Evolutionary conservation across 2,329 filamentous ascomycete species (phyloP).

Genomic region (Beauveria rudraprayagi): DNA sequence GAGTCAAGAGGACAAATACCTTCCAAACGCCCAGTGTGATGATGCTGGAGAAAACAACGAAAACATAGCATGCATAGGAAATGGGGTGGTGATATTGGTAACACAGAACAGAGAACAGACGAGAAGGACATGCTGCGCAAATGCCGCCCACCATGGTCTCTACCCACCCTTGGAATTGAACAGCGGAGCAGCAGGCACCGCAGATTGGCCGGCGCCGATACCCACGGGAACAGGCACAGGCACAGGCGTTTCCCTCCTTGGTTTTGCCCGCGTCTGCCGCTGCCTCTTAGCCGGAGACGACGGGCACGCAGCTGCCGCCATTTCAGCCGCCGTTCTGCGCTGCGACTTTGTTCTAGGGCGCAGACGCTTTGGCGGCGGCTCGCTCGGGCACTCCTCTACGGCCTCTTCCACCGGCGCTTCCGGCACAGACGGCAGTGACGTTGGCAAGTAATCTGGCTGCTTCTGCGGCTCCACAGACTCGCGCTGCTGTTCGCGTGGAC

Average conservation of each 20-base stretch:
- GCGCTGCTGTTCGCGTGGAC: conserved; percentile 1
- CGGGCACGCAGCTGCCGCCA: neutral
- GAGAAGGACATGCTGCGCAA: neutral
- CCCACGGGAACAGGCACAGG: neutral
- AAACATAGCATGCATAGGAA: neutral
- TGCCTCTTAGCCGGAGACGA: neutral
- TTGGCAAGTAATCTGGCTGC: neutral
- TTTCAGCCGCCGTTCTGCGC: neutral
- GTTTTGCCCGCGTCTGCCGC: neutral
- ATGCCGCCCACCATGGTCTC: neutral
- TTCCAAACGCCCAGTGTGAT: neutral
- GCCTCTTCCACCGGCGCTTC: neutral
- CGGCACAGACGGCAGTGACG: neutral
- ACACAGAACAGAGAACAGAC: neutral
- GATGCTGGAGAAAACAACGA: neutral
- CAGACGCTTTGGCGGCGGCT: neutral
- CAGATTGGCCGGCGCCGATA: neutral
- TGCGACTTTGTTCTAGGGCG: neutral
- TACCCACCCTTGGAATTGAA: neutral
- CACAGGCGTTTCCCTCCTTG: neutral
- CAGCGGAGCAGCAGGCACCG: neutral
- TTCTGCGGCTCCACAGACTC: neutral
- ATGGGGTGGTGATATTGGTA: neutral
- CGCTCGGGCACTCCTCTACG: neutral
- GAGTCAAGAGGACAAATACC: neutral